Percentiles rank a stretch among this genome's conserved stretches.
Conservation (phyloP, 805 yeast species). For the Barnettozyma siamensis region DNA sequence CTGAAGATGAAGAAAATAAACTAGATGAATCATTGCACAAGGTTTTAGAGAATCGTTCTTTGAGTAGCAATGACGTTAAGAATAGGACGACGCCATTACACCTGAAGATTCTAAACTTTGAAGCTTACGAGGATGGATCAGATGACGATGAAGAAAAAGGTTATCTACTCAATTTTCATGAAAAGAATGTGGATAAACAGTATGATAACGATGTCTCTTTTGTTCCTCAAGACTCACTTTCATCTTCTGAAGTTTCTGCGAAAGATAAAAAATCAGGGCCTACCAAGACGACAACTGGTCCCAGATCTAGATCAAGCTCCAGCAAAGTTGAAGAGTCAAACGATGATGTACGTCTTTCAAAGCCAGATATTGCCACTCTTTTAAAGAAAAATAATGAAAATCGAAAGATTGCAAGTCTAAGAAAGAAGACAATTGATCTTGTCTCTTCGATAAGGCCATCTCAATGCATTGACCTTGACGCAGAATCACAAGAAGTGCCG, state of each 20-base stretch:
- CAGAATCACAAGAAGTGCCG: not conserved
- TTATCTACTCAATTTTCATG: not conserved
- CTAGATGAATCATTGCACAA: slow-evolving; percentile 3
- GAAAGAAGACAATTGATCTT: slow-evolving; percentile 6
- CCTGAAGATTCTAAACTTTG: slow-evolving; percentile 8
- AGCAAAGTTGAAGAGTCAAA: too few species aligned
- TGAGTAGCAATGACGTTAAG: not conserved
- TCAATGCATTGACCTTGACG: slow-evolving; percentile 6
- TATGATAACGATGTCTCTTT: slow-evolving; percentile 13
- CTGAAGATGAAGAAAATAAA: not conserved
- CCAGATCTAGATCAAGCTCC: too few species aligned
- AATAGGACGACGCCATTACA: not conserved
- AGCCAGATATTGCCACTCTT: slow-evolving; percentile 16
- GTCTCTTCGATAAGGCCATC: slow-evolving; percentile 10
- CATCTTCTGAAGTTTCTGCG: not conserved
- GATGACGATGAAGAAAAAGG: not conserved
- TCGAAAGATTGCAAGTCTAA: slow-evolving; percentile 4
- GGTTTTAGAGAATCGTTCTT: not conserved
- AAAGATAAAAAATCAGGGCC: not conserved
- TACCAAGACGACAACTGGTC: too few species aligned
- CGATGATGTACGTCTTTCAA: not conserved
- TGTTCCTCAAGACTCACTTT: not conserved
- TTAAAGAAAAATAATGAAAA: slow-evolving; percentile 11
- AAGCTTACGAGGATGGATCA: slow-evolving; percentile 8
- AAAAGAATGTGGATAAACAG: slow-evolving; percentile 15